These are phyloP conservation scores for Apiotrichum gracile DNA, from an alignment of 1,284 basidiomycete species.

Conservation along the genomic window DNA sequence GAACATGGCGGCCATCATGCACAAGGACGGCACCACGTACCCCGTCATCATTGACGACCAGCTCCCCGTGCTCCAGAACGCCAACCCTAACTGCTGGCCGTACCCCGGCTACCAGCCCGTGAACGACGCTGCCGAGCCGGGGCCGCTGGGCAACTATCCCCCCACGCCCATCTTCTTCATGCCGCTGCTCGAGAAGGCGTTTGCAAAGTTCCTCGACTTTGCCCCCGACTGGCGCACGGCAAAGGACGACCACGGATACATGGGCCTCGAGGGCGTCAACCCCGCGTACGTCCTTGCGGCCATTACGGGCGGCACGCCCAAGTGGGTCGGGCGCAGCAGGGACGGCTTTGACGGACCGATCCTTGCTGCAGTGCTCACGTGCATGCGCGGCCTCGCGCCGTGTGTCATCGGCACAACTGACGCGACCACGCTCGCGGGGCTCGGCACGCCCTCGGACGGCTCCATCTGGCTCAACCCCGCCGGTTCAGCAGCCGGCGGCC, in stretches of 20 bases:
- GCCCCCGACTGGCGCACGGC: constrained; percentile 5
- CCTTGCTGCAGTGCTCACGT: constrained; percentile 8
- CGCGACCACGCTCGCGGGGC: constrained; percentile 6
- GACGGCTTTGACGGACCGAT: constrained; percentile 7
- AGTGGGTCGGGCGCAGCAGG: not conserved
- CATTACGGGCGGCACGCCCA: constrained; percentile 16
- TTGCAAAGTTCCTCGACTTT: constrained; percentile 20
- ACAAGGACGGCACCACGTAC: constrained; percentile 13
- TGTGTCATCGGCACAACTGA: constrained; percentile 14
- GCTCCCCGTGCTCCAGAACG: constrained; percentile 11
- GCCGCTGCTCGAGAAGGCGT: constrained; percentile 22
- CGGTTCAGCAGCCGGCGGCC: not conserved
- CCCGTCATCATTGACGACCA: constrained; percentile 18
- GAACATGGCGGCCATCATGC: constrained; percentile 2
- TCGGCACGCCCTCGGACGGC: constrained; percentile 6
- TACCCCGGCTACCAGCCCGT: constrained; percentile 20
- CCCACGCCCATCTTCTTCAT: constrained; percentile 20
- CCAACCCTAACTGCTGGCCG: constrained; percentile 11
- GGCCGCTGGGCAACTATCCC: constrained; percentile 5
- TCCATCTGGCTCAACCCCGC: constrained; percentile 12
- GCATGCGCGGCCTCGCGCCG: constrained; percentile 12
- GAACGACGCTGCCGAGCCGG: constrained; percentile 11
- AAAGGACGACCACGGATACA: constrained; percentile 5
- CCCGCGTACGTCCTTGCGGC: constrained; percentile 14
- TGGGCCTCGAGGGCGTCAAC: constrained; percentile 8